phyloP scores from a whole-genome alignment of 2,329 filamentous ascomycete genomes.

The Colletotrichum sp. region DNA sequence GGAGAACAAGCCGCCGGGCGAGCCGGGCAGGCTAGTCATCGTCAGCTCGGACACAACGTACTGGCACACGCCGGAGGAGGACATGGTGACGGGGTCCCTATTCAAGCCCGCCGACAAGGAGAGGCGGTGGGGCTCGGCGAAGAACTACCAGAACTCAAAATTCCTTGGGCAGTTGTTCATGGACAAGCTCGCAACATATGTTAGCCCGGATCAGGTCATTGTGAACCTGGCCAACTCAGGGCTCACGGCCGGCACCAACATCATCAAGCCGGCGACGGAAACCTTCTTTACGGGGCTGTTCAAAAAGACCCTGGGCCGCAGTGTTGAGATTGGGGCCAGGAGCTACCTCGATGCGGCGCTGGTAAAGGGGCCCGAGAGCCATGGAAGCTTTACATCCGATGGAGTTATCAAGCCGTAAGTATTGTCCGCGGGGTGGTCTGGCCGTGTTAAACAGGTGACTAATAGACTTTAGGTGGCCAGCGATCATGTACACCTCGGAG shows the following conservation, averaged over 20 bases:
- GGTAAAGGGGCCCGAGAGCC: constrained; percentile 50
- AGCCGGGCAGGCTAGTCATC: constrained; percentile 31
- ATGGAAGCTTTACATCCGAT: constrained; percentile 52
- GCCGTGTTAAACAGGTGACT: too few species aligned
- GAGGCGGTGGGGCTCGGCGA: constrained; percentile 23
- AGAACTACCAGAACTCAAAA: constrained; percentile 33
- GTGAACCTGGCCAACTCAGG: constrained; percentile 55
- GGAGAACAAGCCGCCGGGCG: constrained; percentile 12
- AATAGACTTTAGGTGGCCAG: too few species aligned
- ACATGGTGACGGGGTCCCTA: constrained; percentile 24
- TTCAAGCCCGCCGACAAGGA: constrained; percentile 35
- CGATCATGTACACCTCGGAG: too few species aligned
- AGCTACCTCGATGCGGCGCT: constrained; percentile 51
- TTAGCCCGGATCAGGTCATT: constrained; percentile 43
- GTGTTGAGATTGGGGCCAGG: constrained; percentile 41
- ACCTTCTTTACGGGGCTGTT: constrained; percentile 20
- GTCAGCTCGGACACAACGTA: constrained; percentile 32
- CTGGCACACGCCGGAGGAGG: constrained; percentile 24
- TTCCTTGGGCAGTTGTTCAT: constrained; percentile 38
- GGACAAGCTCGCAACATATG: constrained; percentile 38
- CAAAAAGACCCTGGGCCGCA: constrained; percentile 31
- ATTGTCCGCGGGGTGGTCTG: too few species aligned
- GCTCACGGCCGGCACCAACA: constrained; percentile 43
- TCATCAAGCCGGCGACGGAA: constrained; percentile 33
- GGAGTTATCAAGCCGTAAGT: constrained; percentile 51